phyloP scores from a whole-genome alignment of 306 rosid genomes.

The Lupinus albus region DNA sequence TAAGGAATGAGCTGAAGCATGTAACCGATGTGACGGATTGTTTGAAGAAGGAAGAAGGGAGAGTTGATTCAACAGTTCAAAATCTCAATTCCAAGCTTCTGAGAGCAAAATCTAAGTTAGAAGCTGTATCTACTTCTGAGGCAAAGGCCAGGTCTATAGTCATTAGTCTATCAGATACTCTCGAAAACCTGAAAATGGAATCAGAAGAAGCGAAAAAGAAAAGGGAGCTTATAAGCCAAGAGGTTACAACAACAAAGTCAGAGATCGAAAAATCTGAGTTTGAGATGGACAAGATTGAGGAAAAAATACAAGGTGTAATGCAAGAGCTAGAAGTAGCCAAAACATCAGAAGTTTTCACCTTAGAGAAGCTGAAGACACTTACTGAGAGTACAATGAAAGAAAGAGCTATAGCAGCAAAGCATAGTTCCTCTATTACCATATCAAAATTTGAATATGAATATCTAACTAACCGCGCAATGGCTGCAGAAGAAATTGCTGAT shows the following conservation, averaged over 20 bases:
- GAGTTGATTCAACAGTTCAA: slow-evolving; percentile 50
- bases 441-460: slow-evolving; percentile 83
- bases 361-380: slow-evolving; percentile 63
- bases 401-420: slow-evolving; percentile 57
- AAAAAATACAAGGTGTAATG: slow-evolving; percentile 61
- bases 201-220: slow-evolving; percentile 59
- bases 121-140: slow-evolving; percentile 70
- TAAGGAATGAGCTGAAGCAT: slow-evolving; percentile 75
- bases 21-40: slow-evolving; percentile 50
- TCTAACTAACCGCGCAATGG: slow-evolving; percentile 67
- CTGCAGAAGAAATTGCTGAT: slow-evolving; percentile 78
- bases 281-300: slow-evolving; percentile 63
- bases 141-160: slow-evolving; percentile 61
- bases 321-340: slow-evolving; percentile 70
- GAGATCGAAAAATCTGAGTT: slow-evolving; percentile 60
- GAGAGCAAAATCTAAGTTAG: slow-evolving; percentile 74
- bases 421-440: slow-evolving; percentile 66
- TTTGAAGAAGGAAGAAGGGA: slow-evolving; percentile 57
- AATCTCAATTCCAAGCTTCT: slow-evolving; percentile 71
- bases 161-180: slow-evolving; percentile 56
- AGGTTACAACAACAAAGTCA: slow-evolving; percentile 47
- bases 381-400: slow-evolving; percentile 58
- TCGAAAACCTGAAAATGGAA: slow-evolving; percentile 63
- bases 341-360: slow-evolving; percentile 61
- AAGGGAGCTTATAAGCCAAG: slow-evolving; percentile 52